phyloP scores from a whole-genome alignment of 192 early-diverging fungal species.

The Chytriomyces sp. region DNA sequence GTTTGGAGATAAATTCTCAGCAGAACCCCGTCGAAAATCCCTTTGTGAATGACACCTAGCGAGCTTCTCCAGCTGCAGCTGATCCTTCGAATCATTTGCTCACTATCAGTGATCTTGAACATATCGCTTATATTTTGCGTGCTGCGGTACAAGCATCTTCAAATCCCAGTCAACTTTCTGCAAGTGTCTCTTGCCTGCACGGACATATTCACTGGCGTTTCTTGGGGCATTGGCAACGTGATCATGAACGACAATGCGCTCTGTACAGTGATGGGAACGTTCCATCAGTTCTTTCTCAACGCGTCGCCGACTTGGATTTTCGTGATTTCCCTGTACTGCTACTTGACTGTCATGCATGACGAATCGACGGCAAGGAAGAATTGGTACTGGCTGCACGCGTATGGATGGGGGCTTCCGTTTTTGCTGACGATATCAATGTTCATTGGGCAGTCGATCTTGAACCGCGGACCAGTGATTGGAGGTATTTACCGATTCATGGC shows the following conservation, averaged over 20 bases:
- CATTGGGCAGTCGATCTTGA: background rate
- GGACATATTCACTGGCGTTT: background rate
- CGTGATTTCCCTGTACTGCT: constrained; percentile 10
- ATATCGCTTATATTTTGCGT: background rate
- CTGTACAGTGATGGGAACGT: background rate
- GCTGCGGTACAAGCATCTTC: background rate
- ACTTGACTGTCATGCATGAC: background rate
- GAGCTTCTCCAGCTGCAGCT: background rate
- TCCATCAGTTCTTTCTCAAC: constrained; percentile 8
- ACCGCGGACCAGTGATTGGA: background rate
- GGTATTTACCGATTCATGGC: background rate
- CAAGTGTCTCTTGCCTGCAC: constrained; percentile 5
- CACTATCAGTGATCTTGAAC: background rate
- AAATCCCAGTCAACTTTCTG: background rate
- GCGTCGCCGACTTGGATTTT: background rate
- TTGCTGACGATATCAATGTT: background rate
- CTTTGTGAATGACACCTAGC: too few species aligned
- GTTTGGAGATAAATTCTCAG: too few species aligned
- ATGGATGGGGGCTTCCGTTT: constrained; percentile 16
- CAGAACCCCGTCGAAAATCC: too few species aligned
- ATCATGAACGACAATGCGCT: background rate
- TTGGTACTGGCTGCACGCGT: background rate
- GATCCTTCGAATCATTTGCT: constrained; percentile 8
- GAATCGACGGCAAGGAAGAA: background rate
- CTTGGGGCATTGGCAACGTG: background rate